Base-by-base conservation (phyloP, 2,329 filamentous ascomycete species). In the Aspergillus calidoustus region DNA sequence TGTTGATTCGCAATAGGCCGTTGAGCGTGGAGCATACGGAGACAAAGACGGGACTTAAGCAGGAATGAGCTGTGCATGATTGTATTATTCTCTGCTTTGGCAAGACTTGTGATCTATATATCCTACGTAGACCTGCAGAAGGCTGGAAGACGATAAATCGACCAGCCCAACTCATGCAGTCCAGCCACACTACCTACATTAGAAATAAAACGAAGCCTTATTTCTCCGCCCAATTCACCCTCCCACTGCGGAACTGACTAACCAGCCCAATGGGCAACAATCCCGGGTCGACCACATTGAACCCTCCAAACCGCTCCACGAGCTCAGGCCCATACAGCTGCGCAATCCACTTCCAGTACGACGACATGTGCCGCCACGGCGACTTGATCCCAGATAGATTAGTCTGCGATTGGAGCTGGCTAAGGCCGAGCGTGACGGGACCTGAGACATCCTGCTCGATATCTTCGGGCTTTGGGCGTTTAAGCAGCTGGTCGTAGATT, bases 21-120 rank as follows among this genome's bases (percentile, higher is more conserved):
- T 65, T 86, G 66, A 83, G 76, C 54, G 81, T 77, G 51, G 82
- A 83, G 63, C 83, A 86, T 65, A 76, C 77, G 7, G 80, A 83
- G 68, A 84, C 81, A 13, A 82, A 76, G 68, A 85, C 83, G 13
- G 83, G 83, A 1, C 57, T 57, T 22, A 49, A 57, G 11, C n/a
- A 51, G n/a, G 22, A 51, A 13, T 17, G 19, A 30, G 22, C 48
- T 25, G 17, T 13, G 17, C 4, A 8, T 23, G 31, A 28, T 28
- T 4, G 25, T 28, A 7, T 28, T 28, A 4, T 28, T 28, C 25
- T 28, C 6, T 28, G 25, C 25, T 28, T 28, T 4, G 6, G 4
- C 25, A 28, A 28, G 25, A 28, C 25, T 28, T 28, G 25, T 19
- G 19, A 19, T 19, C 25, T 7, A 28, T 28, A 28, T 28, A 28